These are phyloP conservation scores for Populus deltoides DNA, from an alignment of 345 rosid species.

Conservation along the genomic window DNA sequence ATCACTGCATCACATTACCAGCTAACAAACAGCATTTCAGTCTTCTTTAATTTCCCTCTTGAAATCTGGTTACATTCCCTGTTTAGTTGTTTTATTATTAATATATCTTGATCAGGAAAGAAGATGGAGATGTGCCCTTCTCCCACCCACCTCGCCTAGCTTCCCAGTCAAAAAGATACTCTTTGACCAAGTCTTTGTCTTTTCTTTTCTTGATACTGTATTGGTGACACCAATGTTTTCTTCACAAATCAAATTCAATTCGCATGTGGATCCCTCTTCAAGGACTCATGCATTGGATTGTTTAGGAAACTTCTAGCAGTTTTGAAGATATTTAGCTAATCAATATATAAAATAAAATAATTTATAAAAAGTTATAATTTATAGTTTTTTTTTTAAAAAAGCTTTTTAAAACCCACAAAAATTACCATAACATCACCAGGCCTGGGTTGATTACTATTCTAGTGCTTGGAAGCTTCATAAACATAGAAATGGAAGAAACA, in stretches of 20 bases:
- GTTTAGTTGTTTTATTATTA: no score
- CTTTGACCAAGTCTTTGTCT: constrained; percentile 33
- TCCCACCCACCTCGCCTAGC: not conserved
- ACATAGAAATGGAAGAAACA: not conserved
- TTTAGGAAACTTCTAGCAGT: no score
- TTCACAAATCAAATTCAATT: not conserved
- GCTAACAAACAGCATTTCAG: no score
- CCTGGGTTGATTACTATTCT: not conserved
- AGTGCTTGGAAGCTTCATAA: not conserved
- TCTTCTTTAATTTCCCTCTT: no score
- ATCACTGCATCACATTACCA: not conserved
- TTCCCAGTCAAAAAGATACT: constrained; percentile 23
- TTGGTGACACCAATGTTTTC: not conserved
- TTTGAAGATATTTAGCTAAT: no score
- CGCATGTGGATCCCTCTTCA: not conserved
- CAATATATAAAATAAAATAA: no score
- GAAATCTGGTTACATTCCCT: no score
- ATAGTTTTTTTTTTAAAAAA: no score
- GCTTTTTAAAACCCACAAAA: no score
- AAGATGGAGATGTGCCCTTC: not conserved
- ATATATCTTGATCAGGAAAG: not conserved
- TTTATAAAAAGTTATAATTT: no score
- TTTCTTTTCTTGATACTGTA: not conserved
- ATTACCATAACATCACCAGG: not conserved
- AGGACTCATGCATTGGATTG: not conserved